phyloP scores from a whole-genome alignment of 371 early-diverging fungal genomes.

The Lichtheimia ornata region DNA sequence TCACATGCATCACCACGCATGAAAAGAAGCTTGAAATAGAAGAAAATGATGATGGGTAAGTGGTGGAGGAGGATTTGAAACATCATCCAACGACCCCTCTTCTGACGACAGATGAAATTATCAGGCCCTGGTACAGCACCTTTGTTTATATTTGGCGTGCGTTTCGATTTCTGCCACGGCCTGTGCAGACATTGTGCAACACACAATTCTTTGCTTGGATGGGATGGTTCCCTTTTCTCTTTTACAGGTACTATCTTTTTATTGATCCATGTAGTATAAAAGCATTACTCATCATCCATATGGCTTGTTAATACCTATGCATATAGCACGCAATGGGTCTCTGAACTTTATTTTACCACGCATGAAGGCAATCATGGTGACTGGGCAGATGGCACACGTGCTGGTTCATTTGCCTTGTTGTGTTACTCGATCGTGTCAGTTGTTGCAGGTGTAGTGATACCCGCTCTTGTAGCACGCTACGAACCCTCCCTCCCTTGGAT shows the following conservation, averaged over 20 bases:
- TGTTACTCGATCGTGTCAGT: conserved; percentile 68
- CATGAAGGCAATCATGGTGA: conserved; percentile 28
- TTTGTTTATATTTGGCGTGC: conserved; percentile 61
- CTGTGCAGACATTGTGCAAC: conserved; percentile 71
- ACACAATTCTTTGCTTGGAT: conserved; percentile 87
- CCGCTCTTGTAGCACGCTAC: conserved; percentile 40
- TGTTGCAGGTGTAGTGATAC: conserved; percentile 58
- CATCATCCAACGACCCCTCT: not conserved
- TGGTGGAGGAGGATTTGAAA: conserved; percentile 2
- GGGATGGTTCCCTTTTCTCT: conserved; percentile 84
- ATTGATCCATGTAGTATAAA: not conserved
- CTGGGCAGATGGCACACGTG: conserved; percentile 59
- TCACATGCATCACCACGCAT: conserved; percentile 57
- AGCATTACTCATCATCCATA: not conserved
- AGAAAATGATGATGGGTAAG: conserved; percentile 24
- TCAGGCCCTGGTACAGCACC: conserved; percentile 54
- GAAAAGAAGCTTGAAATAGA: conserved; percentile 44
- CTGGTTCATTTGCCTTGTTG: conserved; percentile 75
- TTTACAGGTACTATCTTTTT: conserved; percentile 43
- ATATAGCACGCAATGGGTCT: conserved; percentile 55
- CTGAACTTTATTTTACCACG: conserved; percentile 53
- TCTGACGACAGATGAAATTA: conserved; percentile 5
- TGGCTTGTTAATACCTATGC: not conserved
- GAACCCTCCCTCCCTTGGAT: conserved; percentile 28
- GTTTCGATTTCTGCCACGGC: conserved; percentile 57